phyloP scores from a whole-genome alignment of 352 stramenopile species.

The Phytophthora foliorum region DNA sequence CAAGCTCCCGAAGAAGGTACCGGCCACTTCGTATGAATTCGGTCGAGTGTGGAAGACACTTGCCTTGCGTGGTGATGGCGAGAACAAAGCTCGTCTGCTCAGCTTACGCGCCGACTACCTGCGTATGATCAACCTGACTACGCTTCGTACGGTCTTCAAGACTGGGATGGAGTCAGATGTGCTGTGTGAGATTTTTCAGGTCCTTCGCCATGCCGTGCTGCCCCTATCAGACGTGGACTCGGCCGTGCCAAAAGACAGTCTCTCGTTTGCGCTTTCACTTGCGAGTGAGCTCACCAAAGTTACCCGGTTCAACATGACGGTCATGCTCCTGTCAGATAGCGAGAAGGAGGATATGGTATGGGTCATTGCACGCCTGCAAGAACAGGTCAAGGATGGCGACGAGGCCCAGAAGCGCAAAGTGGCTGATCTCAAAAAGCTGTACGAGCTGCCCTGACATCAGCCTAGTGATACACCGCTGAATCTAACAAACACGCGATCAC shows the following conservation, averaged over 20 bases:
- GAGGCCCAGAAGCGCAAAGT: slow-evolving; percentile 21
- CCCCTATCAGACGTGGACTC: background rate
- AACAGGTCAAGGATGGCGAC: slow-evolving; percentile 10
- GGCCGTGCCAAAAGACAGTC: background rate
- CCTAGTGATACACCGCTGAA: background rate
- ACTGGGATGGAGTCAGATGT: slow-evolving; percentile 83
- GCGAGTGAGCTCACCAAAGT: slow-evolving; percentile 54
- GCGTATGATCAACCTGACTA: slow-evolving; percentile 42
- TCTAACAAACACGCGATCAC: slow-evolving; percentile 11
- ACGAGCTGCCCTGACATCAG: slow-evolving; percentile 46
- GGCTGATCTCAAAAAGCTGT: slow-evolving; percentile 51
- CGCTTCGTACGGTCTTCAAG: slow-evolving; percentile 68
- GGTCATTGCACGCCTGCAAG: slow-evolving; percentile 47
- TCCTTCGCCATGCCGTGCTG: slow-evolving; percentile 45
- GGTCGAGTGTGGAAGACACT: slow-evolving; percentile 82
- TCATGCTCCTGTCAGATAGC: slow-evolving; percentile 78
- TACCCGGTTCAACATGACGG: slow-evolving; percentile 79
- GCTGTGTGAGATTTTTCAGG: slow-evolving; percentile 72
- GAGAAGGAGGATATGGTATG: slow-evolving; percentile 71
- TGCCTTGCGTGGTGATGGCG: slow-evolving; percentile 47
- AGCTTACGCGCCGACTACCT: slow-evolving; percentile 64
- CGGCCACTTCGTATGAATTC: slow-evolving; percentile 85
- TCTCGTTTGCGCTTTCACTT: slow-evolving; percentile 49
- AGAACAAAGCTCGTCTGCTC: slow-evolving; percentile 39
- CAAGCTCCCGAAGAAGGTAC: slow-evolving; percentile 71